Evolutionary conservation across 495 filamentous ascomycete genomes (phyloP), one percentile per base, ranked within the genome.

Genomic region (Talaromyces liani): DNA sequence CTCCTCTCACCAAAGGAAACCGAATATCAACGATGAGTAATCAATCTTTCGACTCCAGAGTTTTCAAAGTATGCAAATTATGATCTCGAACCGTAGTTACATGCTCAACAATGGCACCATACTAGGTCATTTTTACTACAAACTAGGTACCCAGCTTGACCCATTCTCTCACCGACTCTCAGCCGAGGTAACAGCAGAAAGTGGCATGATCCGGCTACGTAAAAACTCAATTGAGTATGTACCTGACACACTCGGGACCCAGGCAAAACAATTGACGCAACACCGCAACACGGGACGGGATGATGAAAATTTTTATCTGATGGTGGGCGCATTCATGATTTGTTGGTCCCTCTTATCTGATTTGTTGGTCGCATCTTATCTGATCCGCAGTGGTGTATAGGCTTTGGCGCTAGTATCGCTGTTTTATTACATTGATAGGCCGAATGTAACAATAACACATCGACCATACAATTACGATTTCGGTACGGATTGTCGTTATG

Each of bases 231-330:
- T 29, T 12, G 5, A 29, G 22, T 29, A 22, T 16, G 36, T 41
- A 16, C 20, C 24, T 16, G 27, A 27, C 24, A 25, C 4, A 14
- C 7, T 16, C 53, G 4, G 12, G 8, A 12, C 51, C 16, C 12
- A 22, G 6, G 3, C 1, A 9, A 6, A 9, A 25, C 47, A 18
- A 27, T 12, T 54, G 51, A 60, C 12, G 36, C 36, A 41, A 60
- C 2, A 4, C 14, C 16, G 36, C 4, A 27, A 58, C 16, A 27
- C 29, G 4, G 24, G 9, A 6, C 7, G 56, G 18, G 57, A 18
- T 31, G 29, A 7, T 31, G 20, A 60, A 45, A 60, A 60, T 10
- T 41, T 41, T 60, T 60, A 60, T 60, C 58, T 60, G 58, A 60
- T 60, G 58, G 34, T 41, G 33, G 18, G 22, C 39, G 14, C 14